Conservation (phyloP, 106 monocot genomes). For the Amphibolis antarctica region DNA sequence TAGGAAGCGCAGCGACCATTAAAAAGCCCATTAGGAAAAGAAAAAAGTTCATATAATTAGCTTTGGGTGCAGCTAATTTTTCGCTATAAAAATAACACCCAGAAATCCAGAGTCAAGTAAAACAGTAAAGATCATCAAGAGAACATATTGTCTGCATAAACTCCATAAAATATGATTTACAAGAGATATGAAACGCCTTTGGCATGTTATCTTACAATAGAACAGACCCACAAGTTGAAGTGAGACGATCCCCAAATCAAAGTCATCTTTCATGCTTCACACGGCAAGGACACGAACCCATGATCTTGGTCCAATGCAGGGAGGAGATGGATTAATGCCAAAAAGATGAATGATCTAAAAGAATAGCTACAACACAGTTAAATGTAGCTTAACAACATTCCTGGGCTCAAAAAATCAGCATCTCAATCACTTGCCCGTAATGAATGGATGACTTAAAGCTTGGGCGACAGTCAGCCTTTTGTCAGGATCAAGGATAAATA, state of each 20-base stretch:
- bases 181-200: constrained; percentile 49
- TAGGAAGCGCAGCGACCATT: not conserved
- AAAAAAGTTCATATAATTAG: constrained; percentile 1
- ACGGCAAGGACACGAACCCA: constrained; percentile 21
- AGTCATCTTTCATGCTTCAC: constrained; percentile 36
- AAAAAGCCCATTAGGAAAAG: not conserved
- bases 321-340: constrained; percentile 36
- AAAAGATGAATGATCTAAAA: constrained; percentile 51
- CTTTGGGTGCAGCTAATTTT: not conserved
- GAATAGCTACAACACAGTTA: constrained; percentile 30
- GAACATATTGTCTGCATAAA: not conserved
- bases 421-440: constrained; percentile 98
- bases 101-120: not conserved
- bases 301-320: constrained; percentile 33
- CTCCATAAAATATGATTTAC: constrained; percentile 38
- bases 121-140: not conserved
- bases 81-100: not conserved
- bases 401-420: constrained; percentile 54
- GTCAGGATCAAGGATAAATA: constrained; percentile 94
- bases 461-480: constrained; percentile 96
- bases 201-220: constrained; percentile 93
- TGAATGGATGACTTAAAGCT: constrained; percentile 92
- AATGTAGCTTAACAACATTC: constrained; percentile 39
- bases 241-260: constrained; percentile 25
- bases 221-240: constrained; percentile 54